Base-by-base conservation (phyloP, 805 yeast genomes). In the Novakomyces olei region DNA sequence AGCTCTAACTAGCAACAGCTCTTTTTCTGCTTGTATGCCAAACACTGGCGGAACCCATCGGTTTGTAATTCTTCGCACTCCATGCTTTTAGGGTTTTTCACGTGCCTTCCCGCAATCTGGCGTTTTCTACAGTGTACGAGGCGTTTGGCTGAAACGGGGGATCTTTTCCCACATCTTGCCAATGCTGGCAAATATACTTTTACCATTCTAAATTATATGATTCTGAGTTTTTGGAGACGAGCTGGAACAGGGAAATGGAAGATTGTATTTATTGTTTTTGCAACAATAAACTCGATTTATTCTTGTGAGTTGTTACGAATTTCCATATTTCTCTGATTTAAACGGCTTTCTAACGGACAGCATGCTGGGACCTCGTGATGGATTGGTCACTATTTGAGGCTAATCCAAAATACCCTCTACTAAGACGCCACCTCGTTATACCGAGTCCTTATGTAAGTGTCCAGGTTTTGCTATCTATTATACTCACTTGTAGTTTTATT, bases 281-380 rank as follows among this genome's bases (percentile, higher is more conserved):
- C 92, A 0, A 47, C 66, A 0, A 42, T 79, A 26, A 83, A 88
- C 50, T 69, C 94, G 0, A 32, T 72, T 1, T 66, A 65, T 45
- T 63, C 83, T 22, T 52, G 75, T 0, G 40, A 70, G 3, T n/a
- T n/a, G n/a, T n/a, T n/a, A n/a, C n/a, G n/a, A n/a, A n/a, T n/a
- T n/a, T n/a, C n/a, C n/a, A n/a, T n/a, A n/a, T n/a, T n/a, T n/a
- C n/a, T n/a, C n/a, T n/a, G n/a, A n/a, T n/a, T n/a, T n/a, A n/a
- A n/a, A n/a, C n/a, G n/a, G n/a, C n/a, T n/a, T n/a, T n/a, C n/a
- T n/a, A n/a, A n/a, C n/a, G n/a, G n/a, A n/a, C n/a, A n/a, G n/a
- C n/a, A n/a, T n/a, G n/a, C n/a, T 88, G 98, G 98, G 98, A 88
- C 53, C 56, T 88, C 4, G 57, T 83, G 27, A 80, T 88, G 92